phyloP scores from a whole-genome alignment of 2,329 filamentous ascomycete species.

The Penicillium aurantiogriseum region DNA sequence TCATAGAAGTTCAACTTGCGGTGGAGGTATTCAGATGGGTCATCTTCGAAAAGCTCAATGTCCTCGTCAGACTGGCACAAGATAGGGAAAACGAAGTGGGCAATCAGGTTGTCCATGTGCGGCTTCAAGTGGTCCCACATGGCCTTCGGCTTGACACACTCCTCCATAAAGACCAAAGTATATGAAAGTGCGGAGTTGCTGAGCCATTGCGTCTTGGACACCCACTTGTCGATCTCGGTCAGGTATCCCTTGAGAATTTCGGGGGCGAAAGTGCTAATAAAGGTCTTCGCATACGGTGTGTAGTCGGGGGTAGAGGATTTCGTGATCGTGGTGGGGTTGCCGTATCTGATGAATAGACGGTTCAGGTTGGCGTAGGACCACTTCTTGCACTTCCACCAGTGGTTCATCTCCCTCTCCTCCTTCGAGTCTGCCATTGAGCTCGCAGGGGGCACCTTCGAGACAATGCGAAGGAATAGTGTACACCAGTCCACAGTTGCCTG shows the following conservation, averaged over 20 bases:
- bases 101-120: constrained; percentile 88
- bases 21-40: constrained; percentile 95
- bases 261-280: constrained; percentile 86
- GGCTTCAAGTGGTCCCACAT: constrained; percentile 96
- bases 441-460: constrained; percentile 78
- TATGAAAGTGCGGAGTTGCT: constrained; percentile 92
- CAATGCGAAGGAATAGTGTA: constrained; percentile 86
- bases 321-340: constrained; percentile 74
- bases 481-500: constrained; percentile 92
- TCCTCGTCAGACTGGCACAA: constrained; percentile 91
- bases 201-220: constrained; percentile 88
- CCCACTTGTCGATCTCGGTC: constrained; percentile 94
- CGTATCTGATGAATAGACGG: constrained; percentile 92
- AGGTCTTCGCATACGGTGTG: constrained; percentile 80
- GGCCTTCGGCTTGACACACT: constrained; percentile 93
- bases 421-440: constrained; percentile 75
- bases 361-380: constrained; percentile 99
- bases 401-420: constrained; percentile 84
- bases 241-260: constrained; percentile 96
- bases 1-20: constrained; percentile 97
- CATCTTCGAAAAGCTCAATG: constrained; percentile 86
- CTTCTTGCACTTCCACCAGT: constrained; percentile 99
- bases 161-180: constrained; percentile 91
- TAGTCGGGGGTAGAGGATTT: constrained; percentile 74
- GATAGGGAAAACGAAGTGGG: constrained; percentile 93